Conservation (phyloP, 202 grass and related monocot genomes). For the Schoenoplectus triqueter region DNA sequence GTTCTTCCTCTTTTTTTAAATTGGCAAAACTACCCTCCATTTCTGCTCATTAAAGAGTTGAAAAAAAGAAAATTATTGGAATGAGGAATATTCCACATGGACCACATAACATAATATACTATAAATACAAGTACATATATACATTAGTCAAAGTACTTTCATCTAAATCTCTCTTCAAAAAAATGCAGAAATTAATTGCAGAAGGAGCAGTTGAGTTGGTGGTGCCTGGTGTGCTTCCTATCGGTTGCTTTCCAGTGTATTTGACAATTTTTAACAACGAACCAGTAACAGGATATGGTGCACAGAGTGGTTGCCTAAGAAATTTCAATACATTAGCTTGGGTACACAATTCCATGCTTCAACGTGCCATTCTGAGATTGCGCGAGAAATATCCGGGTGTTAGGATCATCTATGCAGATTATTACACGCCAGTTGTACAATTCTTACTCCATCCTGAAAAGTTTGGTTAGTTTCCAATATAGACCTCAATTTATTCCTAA, state of each 20-base stretch:
- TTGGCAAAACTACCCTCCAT: background rate
- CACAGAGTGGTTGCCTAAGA: constrained; percentile 64
- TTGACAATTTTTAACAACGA: constrained; percentile 62
- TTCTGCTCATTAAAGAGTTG: background rate
- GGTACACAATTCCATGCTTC: constrained; percentile 63
- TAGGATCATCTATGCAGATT: constrained; percentile 79
- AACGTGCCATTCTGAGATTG: constrained; percentile 36
- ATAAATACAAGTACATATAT: background rate
- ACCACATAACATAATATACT: background rate
- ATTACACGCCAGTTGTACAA: constrained; percentile 61
- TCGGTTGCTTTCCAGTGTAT: constrained; percentile 93
- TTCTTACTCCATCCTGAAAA: constrained; percentile 58
- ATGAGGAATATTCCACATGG: background rate
- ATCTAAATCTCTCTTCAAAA: background rate
- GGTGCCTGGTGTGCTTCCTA: constrained; percentile 77
- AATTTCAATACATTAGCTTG: constrained; percentile 73
- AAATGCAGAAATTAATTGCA: constrained; percentile 60
- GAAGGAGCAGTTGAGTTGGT: constrained; percentile 68
- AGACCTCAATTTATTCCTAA: too few relatives aligned
- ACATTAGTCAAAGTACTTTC: background rate
- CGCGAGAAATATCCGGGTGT: constrained; percentile 56
- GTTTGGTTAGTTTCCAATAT: constrained; percentile 52
- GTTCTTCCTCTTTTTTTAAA: background rate
- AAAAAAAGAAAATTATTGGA: background rate
- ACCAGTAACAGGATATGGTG: constrained; percentile 48